A percentile compares a stretch with the other conserved stretches of the same genome.
Conservation (phyloP, 177 flowering plant genomes). For the Vitis hybrid region DNA sequence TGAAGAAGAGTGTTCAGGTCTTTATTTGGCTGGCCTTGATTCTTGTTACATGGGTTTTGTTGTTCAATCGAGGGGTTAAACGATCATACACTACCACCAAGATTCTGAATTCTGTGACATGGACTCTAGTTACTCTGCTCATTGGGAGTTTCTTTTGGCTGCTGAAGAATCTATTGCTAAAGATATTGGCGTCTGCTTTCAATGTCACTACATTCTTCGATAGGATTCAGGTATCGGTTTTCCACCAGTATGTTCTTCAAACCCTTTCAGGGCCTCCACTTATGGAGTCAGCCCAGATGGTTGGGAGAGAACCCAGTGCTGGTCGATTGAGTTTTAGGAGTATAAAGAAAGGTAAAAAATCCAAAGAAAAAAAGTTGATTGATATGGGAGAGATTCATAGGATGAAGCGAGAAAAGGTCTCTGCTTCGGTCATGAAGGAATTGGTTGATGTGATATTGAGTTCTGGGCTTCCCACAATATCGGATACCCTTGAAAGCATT, state of each 20-base stretch:
- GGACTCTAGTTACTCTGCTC: slow-evolving; percentile 44
- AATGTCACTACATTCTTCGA: slow-evolving; percentile 61
- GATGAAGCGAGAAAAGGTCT: slow-evolving; percentile 53
- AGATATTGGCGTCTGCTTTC: slow-evolving; percentile 54
- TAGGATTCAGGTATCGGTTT: slow-evolving; percentile 64
- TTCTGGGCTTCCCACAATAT: slow-evolving; percentile 48
- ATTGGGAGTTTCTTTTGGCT: slow-evolving; percentile 60
- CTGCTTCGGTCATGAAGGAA: slow-evolving; percentile 62
- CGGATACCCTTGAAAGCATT: slow-evolving; percentile 37
- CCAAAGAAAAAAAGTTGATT: slow-evolving; percentile 34
- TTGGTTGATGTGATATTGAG: slow-evolving; percentile 45
- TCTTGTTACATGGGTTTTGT: slow-evolving; percentile 52
- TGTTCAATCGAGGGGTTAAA: slow-evolving; percentile 38
- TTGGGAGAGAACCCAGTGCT: slow-evolving; percentile 21
- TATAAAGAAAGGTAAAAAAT: slow-evolving; percentile 21
- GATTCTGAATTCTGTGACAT: slow-evolving; percentile 35
- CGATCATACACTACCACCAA: slow-evolving; percentile 24
- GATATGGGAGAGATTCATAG: slow-evolving; percentile 50
- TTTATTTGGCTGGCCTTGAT: slow-evolving; percentile 54
- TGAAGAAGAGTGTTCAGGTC: slow-evolving; percentile 56
- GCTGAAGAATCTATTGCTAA: slow-evolving; percentile 48
- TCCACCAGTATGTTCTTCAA: slow-evolving; percentile 62
- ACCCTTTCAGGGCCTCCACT: slow-evolving; percentile 58
- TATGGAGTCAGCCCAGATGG: slow-evolving; percentile 29
- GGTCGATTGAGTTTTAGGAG: slow-evolving; percentile 39